Evolutionary conservation across 345 rosid species (phyloP).

Genomic region (Stellera chamaejasme): DNA sequence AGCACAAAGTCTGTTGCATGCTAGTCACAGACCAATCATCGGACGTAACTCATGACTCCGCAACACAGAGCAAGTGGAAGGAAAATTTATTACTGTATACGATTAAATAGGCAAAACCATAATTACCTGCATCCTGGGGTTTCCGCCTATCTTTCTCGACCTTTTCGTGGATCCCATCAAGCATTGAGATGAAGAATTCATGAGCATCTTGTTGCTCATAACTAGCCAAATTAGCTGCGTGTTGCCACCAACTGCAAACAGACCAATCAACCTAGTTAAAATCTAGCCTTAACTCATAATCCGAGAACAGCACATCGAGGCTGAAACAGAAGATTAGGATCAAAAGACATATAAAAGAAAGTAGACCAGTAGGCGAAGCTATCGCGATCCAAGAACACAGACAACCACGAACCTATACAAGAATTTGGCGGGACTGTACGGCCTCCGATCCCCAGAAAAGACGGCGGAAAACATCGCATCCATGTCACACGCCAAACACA

Average conservation of each 20-base stretch:
- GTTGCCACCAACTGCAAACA: constrained; percentile 59
- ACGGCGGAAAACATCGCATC: constrained; percentile 43
- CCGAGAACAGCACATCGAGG: neutral
- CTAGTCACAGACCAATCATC: too few relatives aligned
- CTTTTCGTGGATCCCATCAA: constrained; percentile 62
- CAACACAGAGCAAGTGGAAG: neutral
- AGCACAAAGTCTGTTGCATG: neutral
- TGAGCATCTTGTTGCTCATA: constrained; percentile 70
- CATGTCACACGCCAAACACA: constrained; percentile 55
- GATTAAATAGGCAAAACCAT: neutral
- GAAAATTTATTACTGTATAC: neutral
- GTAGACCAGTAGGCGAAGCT: too few relatives aligned
- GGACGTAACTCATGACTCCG: too few relatives aligned
- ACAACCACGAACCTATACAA: constrained; percentile 33
- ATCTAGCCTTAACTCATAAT: neutral
- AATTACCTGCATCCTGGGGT: constrained; percentile 33
- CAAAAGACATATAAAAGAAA: neutral
- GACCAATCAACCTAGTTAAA: constrained; percentile 2
- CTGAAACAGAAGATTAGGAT: neutral
- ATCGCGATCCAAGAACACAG: too few relatives aligned
- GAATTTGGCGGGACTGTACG: constrained; percentile 57
- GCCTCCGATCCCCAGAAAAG: constrained; percentile 47
- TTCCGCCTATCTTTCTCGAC: constrained; percentile 38
- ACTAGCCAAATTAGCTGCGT: constrained; percentile 54
- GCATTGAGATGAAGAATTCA: constrained; percentile 63